Percentiles rank a stretch among this genome's conserved stretches.
Conservation (phyloP, 495 filamentous ascomycete genomes). For the Neurospora discreta region DNA sequence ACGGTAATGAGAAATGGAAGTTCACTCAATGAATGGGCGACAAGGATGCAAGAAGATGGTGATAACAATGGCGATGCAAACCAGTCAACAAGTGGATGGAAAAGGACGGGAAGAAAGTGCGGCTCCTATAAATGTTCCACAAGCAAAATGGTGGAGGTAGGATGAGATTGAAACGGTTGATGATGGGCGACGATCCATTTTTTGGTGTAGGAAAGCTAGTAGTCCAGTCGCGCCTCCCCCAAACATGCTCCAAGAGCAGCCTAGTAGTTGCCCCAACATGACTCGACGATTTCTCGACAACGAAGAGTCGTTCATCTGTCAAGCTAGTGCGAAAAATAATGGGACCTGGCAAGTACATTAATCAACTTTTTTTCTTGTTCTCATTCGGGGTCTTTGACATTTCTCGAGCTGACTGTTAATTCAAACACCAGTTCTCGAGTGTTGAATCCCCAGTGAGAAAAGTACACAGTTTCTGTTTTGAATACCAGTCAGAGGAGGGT, state of each 20-base stretch:
- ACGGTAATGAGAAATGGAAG: background rate
- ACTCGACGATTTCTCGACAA: background rate
- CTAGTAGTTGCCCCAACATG: background rate
- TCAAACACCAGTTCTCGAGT: background rate
- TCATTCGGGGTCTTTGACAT: too few species aligned
- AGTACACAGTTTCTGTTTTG: background rate
- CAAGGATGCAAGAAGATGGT: background rate
- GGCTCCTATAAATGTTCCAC: too few species aligned
- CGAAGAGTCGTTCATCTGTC: background rate
- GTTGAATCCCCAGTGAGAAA: background rate
- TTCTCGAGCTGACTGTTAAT: background rate
- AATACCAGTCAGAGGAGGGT: background rate
- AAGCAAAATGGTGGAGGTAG: too few species aligned
- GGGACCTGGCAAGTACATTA: too few species aligned
- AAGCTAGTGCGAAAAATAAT: too few species aligned
- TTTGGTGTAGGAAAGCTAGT: background rate
- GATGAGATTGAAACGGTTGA: background rate
- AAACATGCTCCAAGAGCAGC: background rate
- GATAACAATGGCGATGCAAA: conserved; percentile 29
- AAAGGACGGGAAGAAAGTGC: background rate
- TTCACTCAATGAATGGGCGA: background rate
- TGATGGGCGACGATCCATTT: background rate
- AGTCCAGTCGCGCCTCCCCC: background rate
- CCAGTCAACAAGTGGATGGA: background rate
- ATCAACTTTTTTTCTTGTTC: too few species aligned